Conservation (phyloP, 192 early-diverging fungal species). For the Dispira parvispora region DNA sequence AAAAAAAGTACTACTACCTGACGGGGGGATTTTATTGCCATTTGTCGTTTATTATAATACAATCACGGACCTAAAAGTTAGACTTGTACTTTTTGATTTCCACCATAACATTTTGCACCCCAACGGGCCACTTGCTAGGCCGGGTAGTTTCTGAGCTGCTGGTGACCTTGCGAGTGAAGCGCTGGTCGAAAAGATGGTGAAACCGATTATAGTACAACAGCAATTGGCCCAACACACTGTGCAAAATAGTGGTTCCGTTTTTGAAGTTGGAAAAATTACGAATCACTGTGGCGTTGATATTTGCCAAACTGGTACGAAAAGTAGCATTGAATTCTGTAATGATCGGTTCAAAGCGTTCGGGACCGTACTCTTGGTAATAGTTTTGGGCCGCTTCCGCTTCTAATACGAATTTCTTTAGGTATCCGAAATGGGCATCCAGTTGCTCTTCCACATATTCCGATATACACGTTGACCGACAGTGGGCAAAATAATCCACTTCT, state of each 20-base stretch:
- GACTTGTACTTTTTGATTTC: constrained; percentile 88
- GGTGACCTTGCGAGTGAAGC: constrained; percentile 31
- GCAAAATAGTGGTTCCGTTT: constrained; percentile 83
- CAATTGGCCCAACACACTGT: constrained; percentile 72
- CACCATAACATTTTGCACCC: constrained; percentile 84
- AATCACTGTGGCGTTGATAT: constrained; percentile 72
- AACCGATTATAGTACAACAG: constrained; percentile 89
- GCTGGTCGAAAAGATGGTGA: constrained; percentile 59
- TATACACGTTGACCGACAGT: constrained; percentile 25
- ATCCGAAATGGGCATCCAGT: constrained; percentile 61
- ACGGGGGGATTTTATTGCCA: background rate
- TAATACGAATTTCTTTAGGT: constrained; percentile 64
- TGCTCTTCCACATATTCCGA: constrained; percentile 79
- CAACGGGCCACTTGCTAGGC: constrained; percentile 51
- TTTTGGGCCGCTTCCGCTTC: constrained; percentile 41
- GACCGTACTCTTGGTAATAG: background rate
- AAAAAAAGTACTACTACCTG: constrained; percentile 18
- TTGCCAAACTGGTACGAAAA: constrained; percentile 59
- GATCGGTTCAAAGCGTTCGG: constrained; percentile 35
- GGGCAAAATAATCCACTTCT: constrained; percentile 26
- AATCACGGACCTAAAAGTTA: constrained; percentile 28
- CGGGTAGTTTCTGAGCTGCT: constrained; percentile 16
- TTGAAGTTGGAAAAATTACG: constrained; percentile 92
- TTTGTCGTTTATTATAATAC: background rate
- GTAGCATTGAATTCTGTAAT: constrained; percentile 57